These are phyloP conservation scores for Uronychia setigera DNA, from an alignment of 73 alveolate species.

Conservation along the genomic window DNA sequence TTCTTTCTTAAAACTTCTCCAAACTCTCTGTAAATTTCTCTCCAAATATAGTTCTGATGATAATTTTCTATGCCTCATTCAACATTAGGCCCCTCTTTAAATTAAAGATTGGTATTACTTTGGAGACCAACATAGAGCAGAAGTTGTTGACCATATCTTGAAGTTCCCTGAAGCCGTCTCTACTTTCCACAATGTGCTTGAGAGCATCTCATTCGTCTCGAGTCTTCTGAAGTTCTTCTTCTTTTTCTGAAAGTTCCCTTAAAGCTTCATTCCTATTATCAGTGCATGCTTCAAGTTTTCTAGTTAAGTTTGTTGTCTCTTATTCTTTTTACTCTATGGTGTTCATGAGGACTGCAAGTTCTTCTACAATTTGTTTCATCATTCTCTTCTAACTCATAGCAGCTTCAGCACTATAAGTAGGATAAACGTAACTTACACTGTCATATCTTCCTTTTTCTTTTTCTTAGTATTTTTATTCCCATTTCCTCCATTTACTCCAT, in stretches of 20 bases:
- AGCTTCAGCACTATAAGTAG: too few relatives aligned
- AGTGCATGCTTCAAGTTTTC: neutral
- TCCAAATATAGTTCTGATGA: neutral
- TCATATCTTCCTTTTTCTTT: too few relatives aligned
- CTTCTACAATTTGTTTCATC: neutral
- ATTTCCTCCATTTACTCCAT: too few relatives aligned
- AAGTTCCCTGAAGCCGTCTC: neutral
- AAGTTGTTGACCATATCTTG: neutral
- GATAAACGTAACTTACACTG: too few relatives aligned
- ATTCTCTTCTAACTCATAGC: neutral
- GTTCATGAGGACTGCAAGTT: neutral
- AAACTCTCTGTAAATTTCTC: neutral
- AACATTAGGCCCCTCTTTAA: neutral
- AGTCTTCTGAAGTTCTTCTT: neutral
- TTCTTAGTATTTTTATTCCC: too few relatives aligned
- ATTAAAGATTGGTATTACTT: neutral
- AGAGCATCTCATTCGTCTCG: neutral
- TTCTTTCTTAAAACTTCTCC: neutral
- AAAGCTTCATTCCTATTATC: neutral
- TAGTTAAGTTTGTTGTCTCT: neutral
- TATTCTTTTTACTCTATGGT: neutral
- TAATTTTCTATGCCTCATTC: neutral
- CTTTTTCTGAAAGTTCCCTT: neutral
- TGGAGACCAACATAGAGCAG: neutral
- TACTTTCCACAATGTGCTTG: neutral